Base-by-base conservation (phyloP, 768 basidiomycete species). In the Xerocomellus amylosporus region DNA sequence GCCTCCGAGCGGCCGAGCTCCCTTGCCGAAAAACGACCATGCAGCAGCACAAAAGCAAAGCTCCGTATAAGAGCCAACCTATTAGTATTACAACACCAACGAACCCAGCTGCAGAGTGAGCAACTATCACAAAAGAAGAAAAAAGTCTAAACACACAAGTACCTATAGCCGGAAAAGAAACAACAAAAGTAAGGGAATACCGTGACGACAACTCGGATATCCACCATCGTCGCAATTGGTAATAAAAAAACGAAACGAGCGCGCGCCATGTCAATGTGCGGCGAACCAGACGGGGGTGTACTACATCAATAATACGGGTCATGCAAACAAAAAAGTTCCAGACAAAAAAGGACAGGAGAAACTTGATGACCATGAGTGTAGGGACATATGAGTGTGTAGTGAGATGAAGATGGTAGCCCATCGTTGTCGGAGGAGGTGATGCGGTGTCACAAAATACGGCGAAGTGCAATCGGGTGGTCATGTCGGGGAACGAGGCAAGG, bases 401-500 rank as follows among this genome's bases (percentile, higher is more conserved):
- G 19, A 8, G 9, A 34, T 33, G 20, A 28, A 10, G 28, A n/a
- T 20, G 15, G 43, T 33, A 39, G 30, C 20, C 28, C 36, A 44
- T 33, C 43, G 15, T 36, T 13, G 20, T 46, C 12, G 24, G 19
- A 30, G 26, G 26, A 28, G n/a, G 37, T 30, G 15, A 28, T 8
- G 14, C 3, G 6, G 31, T 49, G 46, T 33, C 52, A 30, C 28
- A 37, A 30, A n/a, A 51, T 13, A 48, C 19, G n/a, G 5, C 17
- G 5, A 31, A 42, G 26, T 13, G 17, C 0, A 13, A 33, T 34
- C 24, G 31, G 2, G 40, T 19, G 28, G 24, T 51, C 24, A 50
- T 41, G 22, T 34, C 0, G 64, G 55, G 15, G 55, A 46, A 37
- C 38, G 42, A 22, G 62, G 63, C 51, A 31, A 69, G 39, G n/a